Evolutionary conservation across 345 rosid species (phyloP), one percentile per base, ranked within the genome.

Genomic region (Noccaea caerulescens): DNA sequence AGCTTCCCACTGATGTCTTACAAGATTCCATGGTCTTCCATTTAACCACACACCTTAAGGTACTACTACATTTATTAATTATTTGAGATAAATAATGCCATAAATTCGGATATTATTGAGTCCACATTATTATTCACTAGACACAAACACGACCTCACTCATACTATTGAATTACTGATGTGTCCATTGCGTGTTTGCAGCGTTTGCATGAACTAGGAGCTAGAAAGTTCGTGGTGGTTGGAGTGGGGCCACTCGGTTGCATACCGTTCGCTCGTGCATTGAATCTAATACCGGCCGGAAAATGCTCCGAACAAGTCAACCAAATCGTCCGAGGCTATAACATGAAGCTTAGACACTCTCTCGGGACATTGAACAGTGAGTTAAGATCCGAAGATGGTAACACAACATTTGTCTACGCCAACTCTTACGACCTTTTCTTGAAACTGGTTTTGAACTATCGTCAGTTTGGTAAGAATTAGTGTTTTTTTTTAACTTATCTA

Each of bases 201-300:
- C 64, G 80, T 53, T 72, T 85, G 55, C 82, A 84, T 37, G 79
- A 79, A 38, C 44, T 79, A 49, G 88, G 85, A 18, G 82, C 80
- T 11, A 73, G 90, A 65, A 88, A 83, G 62, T 77, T 81, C 16
- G 49, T 82, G 18, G 83, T 83, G 1, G 85, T 73, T 1, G 85
- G 86, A 41, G 63, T 88, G 5, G 84, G 95, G 2, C 91, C 88
- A 8, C 80, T 86, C 8, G 91, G 95, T n/a, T 88, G 91, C 86
- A 84, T 91, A 53, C 89, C 84, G 1, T 84, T 83, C 72, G 77
- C 81, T 58, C 80, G 85, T 20, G 83, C 89, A 32, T 52, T 83
- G 27, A 72, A 82, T 18, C 51, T 84, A 18, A 30, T 84, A 42
- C 80, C 80, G 1, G 46, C 59, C 1, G 79, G 84, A 12, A 37